Conservation (phyloP, 805 yeast genomes). For the Starmerella floricola region DNA sequence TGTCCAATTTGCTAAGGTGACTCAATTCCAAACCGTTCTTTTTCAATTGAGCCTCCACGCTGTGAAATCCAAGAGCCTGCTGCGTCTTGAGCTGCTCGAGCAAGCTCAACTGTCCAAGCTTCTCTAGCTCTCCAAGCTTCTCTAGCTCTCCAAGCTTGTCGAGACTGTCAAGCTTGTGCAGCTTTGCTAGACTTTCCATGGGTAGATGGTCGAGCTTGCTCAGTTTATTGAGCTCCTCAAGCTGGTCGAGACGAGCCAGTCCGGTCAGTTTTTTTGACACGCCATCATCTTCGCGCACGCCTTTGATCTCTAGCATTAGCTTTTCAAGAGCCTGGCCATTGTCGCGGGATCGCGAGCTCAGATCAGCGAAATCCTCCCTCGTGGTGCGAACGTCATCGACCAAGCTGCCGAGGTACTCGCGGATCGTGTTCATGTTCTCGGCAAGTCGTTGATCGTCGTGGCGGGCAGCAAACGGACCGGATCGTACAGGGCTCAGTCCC, state of each 20-base stretch:
- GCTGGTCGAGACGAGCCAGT: slow-evolving; percentile 23
- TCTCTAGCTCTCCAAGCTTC: slow-evolving; percentile 1
- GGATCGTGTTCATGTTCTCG: slow-evolving; percentile 24
- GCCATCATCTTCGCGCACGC: slow-evolving; percentile 23
- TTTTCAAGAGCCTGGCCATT: slow-evolving; percentile 29
- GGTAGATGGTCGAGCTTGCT: slow-evolving; percentile 9
- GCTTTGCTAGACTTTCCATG: slow-evolving; percentile 1
- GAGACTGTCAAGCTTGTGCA: slow-evolving; percentile 10
- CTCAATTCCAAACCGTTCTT: not conserved
- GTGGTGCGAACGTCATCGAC: slow-evolving; percentile 28
- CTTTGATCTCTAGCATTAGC: slow-evolving; percentile 22
- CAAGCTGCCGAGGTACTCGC: slow-evolving; percentile 26
- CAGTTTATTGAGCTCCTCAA: slow-evolving; percentile 16
- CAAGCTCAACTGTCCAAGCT: slow-evolving; percentile 6
- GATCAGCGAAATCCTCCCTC: slow-evolving; percentile 27
- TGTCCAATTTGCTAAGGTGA: slow-evolving; percentile 7
- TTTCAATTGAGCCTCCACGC: slow-evolving; percentile 1
- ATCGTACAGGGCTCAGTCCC: slow-evolving; percentile 20
- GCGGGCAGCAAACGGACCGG: slow-evolving; percentile 22
- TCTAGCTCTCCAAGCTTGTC: slow-evolving; percentile 4
- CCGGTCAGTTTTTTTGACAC: slow-evolving; percentile 21
- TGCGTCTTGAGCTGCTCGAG: slow-evolving; percentile 10
- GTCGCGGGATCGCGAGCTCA: slow-evolving; percentile 29
- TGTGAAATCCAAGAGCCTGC: slow-evolving; percentile 5
- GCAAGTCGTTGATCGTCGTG: slow-evolving; percentile 11